Evolutionary conservation across 495 filamentous ascomycete genomes (phyloP), one percentile per base, ranked within the genome.

Genomic region (Daldinia bambusicola): DNA sequence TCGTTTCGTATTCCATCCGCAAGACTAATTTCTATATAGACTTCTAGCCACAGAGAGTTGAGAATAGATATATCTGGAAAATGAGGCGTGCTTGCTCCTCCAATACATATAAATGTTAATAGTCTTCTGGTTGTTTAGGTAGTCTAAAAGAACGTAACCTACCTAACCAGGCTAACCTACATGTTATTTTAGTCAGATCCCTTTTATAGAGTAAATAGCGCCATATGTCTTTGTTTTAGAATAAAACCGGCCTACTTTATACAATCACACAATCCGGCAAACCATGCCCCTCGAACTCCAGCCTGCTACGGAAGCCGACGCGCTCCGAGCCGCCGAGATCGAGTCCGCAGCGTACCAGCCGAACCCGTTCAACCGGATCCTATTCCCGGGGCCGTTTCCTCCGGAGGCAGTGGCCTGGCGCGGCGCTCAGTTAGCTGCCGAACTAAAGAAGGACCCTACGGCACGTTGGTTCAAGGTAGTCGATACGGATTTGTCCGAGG

Each of bases 301-400:
- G 22, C 55, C 36, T 26, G 79, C 79, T 38, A 74, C 67, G 13
- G 56, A 60, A 55, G 64, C 70, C 22, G 80, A 82, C 63, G 80
- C 76, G 2, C 61, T 22, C 14, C 70, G 72, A 22, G 38, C 77
- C 1, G 68, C 72, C 8, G 67, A 75, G 8, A 77, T 82, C 48
- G 77, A 80, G 65, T 53, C 60, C 26, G 71, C 38, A 8, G 79
- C 80, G 26, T 81, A 80, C 51, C 63, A 60, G 6, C 63, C 52
- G n/a, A 78, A 80, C 72, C 67, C 61, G 2, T 76, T 80, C 70
- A 76, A 62, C 41, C 34, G 36, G 20, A 59, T 77, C 18, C 68
- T 78, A 13, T 81, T 82, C 41, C 79, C 80, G 4, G 70, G 74
- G 4, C 75, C 79, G 31, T 80, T 77, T 34, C 76, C 75, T 59